phyloP scores from a whole-genome alignment of 768 basidiomycete genomes.

The Collybia mongolica region DNA sequence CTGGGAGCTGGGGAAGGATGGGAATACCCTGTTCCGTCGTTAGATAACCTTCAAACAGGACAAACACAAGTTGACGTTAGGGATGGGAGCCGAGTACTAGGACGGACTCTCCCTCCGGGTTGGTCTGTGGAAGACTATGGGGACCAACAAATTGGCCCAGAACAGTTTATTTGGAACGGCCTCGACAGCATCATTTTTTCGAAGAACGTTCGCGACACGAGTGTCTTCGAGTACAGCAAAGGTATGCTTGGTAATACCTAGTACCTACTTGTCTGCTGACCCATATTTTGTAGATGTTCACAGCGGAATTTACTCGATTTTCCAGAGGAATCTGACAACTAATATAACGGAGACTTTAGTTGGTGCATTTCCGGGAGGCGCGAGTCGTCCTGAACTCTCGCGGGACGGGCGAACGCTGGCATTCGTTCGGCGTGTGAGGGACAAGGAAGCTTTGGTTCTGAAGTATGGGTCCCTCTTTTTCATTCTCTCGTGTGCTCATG shows the following conservation, averaged over 20 bases:
- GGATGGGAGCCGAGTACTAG: constrained; percentile 53
- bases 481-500: not conserved
- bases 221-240: constrained; percentile 61
- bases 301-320: constrained; percentile 69
- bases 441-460: constrained; percentile 70
- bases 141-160: constrained; percentile 72
- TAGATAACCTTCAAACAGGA: constrained; percentile 23
- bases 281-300: constrained; percentile 52
- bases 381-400: constrained; percentile 69
- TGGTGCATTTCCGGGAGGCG: constrained; percentile 62
- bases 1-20: constrained; percentile 75
- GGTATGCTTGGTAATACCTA: constrained; percentile 31
- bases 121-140: constrained; percentile 61
- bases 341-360: constrained; percentile 52
- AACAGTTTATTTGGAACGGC: constrained; percentile 65
- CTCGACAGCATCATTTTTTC: constrained; percentile 61
- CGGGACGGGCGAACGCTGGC: constrained; percentile 68
- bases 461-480: constrained; percentile 43
- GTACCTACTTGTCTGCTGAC: not conserved
- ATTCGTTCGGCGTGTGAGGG: constrained; percentile 71
- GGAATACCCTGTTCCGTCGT: constrained; percentile 57
- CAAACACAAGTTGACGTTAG: constrained; percentile 30
- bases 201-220: constrained; percentile 58
- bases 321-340: constrained; percentile 61
- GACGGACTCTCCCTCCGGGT: constrained; percentile 55